Conservation (phyloP, 129 eudicot species). For the Centrapalus pauciflorus region DNA sequence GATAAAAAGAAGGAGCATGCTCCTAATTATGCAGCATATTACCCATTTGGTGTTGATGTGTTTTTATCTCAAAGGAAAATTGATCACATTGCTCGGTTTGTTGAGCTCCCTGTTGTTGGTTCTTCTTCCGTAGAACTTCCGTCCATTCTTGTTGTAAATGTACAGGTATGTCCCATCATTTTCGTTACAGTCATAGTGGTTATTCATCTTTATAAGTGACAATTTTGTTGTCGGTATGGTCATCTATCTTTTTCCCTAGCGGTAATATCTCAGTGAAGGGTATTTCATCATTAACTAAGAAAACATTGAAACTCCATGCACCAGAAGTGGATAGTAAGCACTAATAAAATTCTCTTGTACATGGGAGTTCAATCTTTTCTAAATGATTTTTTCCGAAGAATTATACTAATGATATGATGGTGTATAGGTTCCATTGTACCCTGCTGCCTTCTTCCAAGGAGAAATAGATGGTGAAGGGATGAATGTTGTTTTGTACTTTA, state of each 20-base stretch:
- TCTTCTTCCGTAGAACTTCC: conserved; percentile 66
- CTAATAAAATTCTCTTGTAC: neutral
- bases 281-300: neutral
- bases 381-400: neutral
- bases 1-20: conserved; percentile 92
- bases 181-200: neutral
- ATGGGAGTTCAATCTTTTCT: neutral
- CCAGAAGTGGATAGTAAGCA: neutral
- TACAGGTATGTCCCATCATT: conserved; percentile 49
- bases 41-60: conserved; percentile 94
- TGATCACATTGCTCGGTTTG: conserved; percentile 86
- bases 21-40: conserved; percentile 76
- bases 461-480: conserved; percentile 97
- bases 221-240: neutral
- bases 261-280: neutral
- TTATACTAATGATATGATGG: neutral
- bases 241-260: neutral
- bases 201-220: neutral
- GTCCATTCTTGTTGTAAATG: conserved; percentile 87
- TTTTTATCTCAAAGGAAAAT: conserved; percentile 76
- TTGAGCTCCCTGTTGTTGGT: conserved; percentile 72
- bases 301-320: neutral
- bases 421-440: conserved; percentile 79
- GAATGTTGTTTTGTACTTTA: conserved; percentile 75
- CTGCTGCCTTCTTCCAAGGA: conserved; percentile 72